Base-by-base conservation (phyloP, 441 rosid genomes). In the Syzygium syzygioides region DNA sequence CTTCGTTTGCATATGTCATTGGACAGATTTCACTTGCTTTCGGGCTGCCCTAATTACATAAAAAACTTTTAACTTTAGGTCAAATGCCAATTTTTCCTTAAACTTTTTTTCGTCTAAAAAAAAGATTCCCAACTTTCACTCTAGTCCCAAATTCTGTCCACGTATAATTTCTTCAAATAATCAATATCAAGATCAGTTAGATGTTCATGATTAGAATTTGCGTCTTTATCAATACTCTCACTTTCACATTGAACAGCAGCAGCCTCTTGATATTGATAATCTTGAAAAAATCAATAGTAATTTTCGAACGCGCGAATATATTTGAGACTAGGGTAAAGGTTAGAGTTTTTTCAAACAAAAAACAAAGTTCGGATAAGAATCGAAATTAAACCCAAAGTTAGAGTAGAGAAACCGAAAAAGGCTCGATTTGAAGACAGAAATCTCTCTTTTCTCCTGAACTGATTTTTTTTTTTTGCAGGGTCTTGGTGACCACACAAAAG, bases 121-220 rank as follows among this genome's bases (percentile, higher is more conserved):
- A 62, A 62, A 14, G 2, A 15, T 15, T 15, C 37, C 1, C 5
- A 64, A 30, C 11, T 30, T 30, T 30, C 37, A 15, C 11, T 64
- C 0, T 1, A 0, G 4, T 30, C 20, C 9, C 4, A n/a, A 15
- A 64, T 64, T 64, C 0, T 6, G 1, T 7, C 4, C 3, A 15
- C 9, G 11, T 20, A 0, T 64, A 7, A 4, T 64, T 64, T 64
- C 5, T 64, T 30, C n/a, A 3, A 62, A 64, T 3, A 30, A 64
- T 30, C 10, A 15, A 64, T 4, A n/a, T n/a, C 2, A 1, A 1
- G 3, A 9, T 64, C 1, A 64, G 3, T 15, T 30, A 4, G 20
- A 15, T 14, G 5, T 64, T 30, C 12, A 28, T n/a, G 2, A 62
- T 62, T 4, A 62, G 15, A 62, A 62, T 62, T 0, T 1, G 10